These are phyloP conservation scores for Aegilops longissima DNA, from an alignment of 176 grass and related monocot genomes.

Conservation along the genomic window DNA sequence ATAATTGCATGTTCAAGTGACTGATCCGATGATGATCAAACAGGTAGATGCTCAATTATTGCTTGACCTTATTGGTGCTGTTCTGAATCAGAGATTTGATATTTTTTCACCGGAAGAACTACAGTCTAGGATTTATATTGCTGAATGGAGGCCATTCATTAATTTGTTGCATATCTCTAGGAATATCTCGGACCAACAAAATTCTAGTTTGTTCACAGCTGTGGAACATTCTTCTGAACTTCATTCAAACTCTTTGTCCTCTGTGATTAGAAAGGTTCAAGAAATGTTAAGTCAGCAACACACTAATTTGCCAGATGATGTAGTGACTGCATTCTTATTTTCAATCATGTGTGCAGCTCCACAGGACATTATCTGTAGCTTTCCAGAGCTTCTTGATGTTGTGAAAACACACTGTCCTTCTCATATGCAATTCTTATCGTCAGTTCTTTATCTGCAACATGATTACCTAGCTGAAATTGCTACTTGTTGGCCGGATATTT, in stretches of 20 bases:
- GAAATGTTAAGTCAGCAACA: constrained; percentile 47
- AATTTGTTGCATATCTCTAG: constrained; percentile 60
- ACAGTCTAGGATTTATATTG: constrained; percentile 45
- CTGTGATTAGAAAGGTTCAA: constrained; percentile 52
- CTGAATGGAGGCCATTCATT: constrained; percentile 86
- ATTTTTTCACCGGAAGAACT: constrained; percentile 61
- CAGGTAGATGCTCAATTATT: constrained; percentile 69
- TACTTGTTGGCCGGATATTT: constrained; percentile 59
- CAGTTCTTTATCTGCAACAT: constrained; percentile 70
- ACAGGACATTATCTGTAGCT: constrained; percentile 59
- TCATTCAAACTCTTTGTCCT: constrained; percentile 49
- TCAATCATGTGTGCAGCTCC: constrained; percentile 66
- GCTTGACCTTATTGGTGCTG: constrained; percentile 47
- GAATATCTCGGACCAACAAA: constrained; percentile 43
- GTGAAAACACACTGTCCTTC: constrained; percentile 55
- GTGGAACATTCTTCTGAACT: constrained; percentile 43
- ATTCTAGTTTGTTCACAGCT: constrained; percentile 35
- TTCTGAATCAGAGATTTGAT: constrained; percentile 70
- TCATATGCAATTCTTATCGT: constrained; percentile 62
- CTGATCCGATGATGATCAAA: constrained; percentile 23
- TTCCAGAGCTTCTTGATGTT: constrained; percentile 62
- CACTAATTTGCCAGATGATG: constrained; percentile 38
- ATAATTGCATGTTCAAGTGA: constrained; percentile 17
- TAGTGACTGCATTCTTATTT: constrained; percentile 60
- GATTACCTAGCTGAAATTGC: constrained; percentile 69